These are phyloP conservation scores for Baeospora myosura DNA, from an alignment of 1,284 basidiomycete genomes.

Conservation along the genomic window DNA sequence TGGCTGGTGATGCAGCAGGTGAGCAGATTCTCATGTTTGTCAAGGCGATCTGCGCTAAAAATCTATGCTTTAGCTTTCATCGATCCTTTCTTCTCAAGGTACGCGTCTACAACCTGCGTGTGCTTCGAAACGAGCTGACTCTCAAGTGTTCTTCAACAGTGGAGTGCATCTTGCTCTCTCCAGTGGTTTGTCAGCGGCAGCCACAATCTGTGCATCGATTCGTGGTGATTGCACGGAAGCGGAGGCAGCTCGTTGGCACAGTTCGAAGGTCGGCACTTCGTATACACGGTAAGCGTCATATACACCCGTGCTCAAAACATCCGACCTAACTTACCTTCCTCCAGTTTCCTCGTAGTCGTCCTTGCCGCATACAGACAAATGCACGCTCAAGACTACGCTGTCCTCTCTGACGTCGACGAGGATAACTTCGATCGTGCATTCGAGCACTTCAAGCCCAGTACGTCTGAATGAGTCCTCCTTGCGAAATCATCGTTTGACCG, in stretches of 20 bases:
- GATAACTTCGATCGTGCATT: constrained; percentile 67
- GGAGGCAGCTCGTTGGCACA: constrained; percentile 52
- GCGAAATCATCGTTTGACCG: no score
- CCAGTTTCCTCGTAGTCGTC: constrained; percentile 67
- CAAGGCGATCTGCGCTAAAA: constrained; percentile 7
- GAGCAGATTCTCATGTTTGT: constrained; percentile 9
- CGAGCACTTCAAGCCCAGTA: constrained; percentile 52
- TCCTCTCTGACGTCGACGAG: constrained; percentile 56
- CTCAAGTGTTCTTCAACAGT: no score
- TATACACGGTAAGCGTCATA: constrained; percentile 41
- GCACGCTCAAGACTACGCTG: constrained; percentile 45
- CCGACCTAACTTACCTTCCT: constrained; percentile 9
- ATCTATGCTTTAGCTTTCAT: constrained; percentile 47
- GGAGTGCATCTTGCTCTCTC: constrained; percentile 65
- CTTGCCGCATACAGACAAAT: constrained; percentile 70
- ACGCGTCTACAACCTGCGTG: no score
- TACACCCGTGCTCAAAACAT: background rate
- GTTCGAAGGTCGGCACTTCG: constrained; percentile 49
- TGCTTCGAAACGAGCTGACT: no score
- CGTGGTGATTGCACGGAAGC: constrained; percentile 48
- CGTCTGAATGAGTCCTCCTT: no score
- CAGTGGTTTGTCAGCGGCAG: constrained; percentile 53
- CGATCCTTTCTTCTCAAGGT: constrained; percentile 72
- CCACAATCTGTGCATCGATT: constrained; percentile 56
- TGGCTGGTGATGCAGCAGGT: constrained; percentile 73